Base-by-base conservation (phyloP, 306 rosid species). In the Ochetophila trinervis region DNA sequence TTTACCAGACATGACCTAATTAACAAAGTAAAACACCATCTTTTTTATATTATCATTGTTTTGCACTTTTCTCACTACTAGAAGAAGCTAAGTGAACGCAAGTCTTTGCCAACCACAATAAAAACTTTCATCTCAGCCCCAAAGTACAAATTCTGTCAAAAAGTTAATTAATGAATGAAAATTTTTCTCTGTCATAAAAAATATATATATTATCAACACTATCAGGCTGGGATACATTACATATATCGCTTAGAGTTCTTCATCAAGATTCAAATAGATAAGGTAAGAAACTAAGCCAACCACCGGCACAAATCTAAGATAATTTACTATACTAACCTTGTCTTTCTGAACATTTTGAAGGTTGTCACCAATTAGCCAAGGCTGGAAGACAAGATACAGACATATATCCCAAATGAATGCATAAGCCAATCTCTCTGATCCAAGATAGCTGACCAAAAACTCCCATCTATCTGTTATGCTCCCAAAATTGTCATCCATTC, bases 371-470 rank as follows among this genome's bases (percentile, higher is more conserved):
- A 89, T 85, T 78, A 92, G 68, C 98, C 96, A 89, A 32, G 98
- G 95, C 79, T 89, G 98, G 80, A 92, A 92, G 61, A 92, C 63
- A 16, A 66, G 52, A 80, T 89, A 89, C 53, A 89, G 82, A 67
- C 85, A 76, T 64, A 89, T 92, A 72, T 92, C 98, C 98, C 98
- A 92, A 73, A 89, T 85, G 87, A 92, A 89, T 53, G 95, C 96
- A 78, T 89, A 89, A 35, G 91, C 98, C 68, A 85, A 69, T 83
- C 96, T 84, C 82, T 92, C 98, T 53, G 96, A 87, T 71, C 89
- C 91, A 5, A 89, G 77, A 63, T 89, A 89, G 63, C 72, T 19
- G 7, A 78, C 68, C 93, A 92, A 78, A 84, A 87, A 89, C 51
- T 87, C 84, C 85, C 73, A 82, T 73, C 98, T 87, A 27, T 89